Evolutionary conservation across 2,329 filamentous ascomycete species (phyloP).

Genomic region (Aspergillus persii): DNA sequence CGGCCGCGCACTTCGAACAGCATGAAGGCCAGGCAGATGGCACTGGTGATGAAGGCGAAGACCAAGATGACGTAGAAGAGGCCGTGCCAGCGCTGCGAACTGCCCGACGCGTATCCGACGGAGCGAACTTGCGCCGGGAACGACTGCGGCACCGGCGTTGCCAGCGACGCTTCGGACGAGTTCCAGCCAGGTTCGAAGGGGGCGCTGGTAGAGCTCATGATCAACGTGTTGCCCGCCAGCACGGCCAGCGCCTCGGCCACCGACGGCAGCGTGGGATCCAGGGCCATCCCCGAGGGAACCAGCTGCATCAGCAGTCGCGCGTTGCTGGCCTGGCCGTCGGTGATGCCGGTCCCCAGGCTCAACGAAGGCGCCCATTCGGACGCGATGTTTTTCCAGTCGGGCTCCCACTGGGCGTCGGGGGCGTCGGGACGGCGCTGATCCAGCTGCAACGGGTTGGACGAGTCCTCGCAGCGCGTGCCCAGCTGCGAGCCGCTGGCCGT

Average conservation of each 20-base stretch:
- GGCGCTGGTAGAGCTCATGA: conserved; percentile 58
- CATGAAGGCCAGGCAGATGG: conserved; percentile 64
- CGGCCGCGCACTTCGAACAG: conserved; percentile 53
- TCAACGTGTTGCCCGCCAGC: conserved; percentile 63
- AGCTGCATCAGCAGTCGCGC: conserved; percentile 58
- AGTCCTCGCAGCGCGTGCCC: conserved; percentile 61
- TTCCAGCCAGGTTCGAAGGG: conserved; percentile 61
- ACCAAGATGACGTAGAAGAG: conserved; percentile 67
- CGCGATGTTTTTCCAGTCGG: conserved; percentile 58
- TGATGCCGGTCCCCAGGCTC: conserved; percentile 56
- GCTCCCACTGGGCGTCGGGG: conserved; percentile 31
- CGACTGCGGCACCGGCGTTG: conserved; percentile 49
- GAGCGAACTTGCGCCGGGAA: conserved; percentile 65
- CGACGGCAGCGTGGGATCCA: conserved; percentile 59
- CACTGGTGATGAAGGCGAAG: conserved; percentile 65
- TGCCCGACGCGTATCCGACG: conserved; percentile 69
- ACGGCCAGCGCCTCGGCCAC: conserved; percentile 73
- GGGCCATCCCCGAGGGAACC: conserved; percentile 41
- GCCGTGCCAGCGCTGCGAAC: conserved; percentile 58
- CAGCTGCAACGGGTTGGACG: conserved; percentile 56
- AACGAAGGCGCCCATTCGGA: conserved; percentile 56
- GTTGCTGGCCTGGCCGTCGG: conserved; percentile 58
- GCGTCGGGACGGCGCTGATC: conserved; percentile 40
- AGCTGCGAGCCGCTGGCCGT: conserved; percentile 60
- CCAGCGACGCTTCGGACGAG: conserved; percentile 43